These are phyloP conservation scores for Diutina siamensis DNA, from an alignment of 1,139 yeast species.

Conservation along the genomic window DNA sequence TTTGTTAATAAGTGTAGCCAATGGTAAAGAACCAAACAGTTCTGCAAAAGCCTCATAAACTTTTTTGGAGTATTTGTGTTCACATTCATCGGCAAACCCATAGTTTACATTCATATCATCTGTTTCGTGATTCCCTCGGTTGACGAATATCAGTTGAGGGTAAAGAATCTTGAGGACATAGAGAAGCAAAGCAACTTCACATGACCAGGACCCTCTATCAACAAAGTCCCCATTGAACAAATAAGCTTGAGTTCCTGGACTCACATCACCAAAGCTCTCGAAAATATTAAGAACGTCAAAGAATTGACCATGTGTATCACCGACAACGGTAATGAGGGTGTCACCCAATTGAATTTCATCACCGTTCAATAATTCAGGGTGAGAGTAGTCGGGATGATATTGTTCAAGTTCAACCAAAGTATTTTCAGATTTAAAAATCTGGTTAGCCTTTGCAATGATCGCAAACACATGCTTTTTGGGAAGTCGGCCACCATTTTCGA, in stretches of 20 bases:
- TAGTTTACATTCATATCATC: slow-evolving; percentile 94
- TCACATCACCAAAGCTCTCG: slow-evolving; percentile 55
- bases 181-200: slow-evolving; percentile 81
- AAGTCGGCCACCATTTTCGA: slow-evolving; percentile 60
- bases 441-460: slow-evolving; percentile 62
- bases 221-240: slow-evolving; percentile 96
- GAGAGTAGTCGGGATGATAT: slow-evolving; percentile 16
- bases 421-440: slow-evolving; percentile 52
- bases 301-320: slow-evolving; percentile 97
- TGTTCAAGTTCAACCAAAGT: slow-evolving; percentile 65
- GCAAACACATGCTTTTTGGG: slow-evolving; percentile 82
- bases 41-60: slow-evolving; percentile 81
- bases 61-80: slow-evolving; percentile 73
- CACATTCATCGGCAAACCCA: slow-evolving; percentile 95
- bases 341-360: slow-evolving; percentile 16
- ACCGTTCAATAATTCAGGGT: slow-evolving; percentile 12
- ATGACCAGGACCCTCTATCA: slow-evolving; percentile 97
- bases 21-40: slow-evolving; percentile 77
- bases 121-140: slow-evolving; percentile 96
- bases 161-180: slow-evolving; percentile 68
- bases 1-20: slow-evolving; percentile 69
- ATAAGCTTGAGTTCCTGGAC: slow-evolving; percentile 53
- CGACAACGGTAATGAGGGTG: slow-evolving; percentile 68
- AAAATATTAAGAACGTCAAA: slow-evolving; percentile 80
- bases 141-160: slow-evolving; percentile 64